Conservation (phyloP, 148 eudicot genomes). For the Chenopodium album region DNA sequence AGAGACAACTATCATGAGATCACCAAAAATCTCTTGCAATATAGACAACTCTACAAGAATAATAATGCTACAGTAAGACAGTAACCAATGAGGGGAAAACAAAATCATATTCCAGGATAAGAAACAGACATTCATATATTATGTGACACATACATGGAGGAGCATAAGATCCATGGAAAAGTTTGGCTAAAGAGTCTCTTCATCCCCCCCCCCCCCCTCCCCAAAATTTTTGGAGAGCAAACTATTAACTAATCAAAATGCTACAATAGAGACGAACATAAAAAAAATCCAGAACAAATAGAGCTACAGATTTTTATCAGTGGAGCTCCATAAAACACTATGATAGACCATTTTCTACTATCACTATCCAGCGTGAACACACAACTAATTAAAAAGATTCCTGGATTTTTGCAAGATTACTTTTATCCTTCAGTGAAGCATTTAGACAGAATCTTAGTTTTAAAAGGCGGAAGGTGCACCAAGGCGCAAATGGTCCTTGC, state of each 20-base stretch:
- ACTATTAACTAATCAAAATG: no score
- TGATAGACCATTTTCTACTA: neutral
- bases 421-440: neutral
- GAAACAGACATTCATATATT: neutral
- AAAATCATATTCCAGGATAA: neutral
- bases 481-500: no score
- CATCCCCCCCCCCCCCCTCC: neutral
- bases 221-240: neutral
- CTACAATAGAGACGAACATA: no score
- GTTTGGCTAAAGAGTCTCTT: neutral
- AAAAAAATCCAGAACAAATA: neutral
- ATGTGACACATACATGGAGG: neutral
- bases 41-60: neutral
- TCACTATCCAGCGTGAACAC: neutral
- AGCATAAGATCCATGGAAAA: neutral
- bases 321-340: neutral
- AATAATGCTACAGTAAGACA: neutral
- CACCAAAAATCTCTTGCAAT: neutral
- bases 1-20: constrained; percentile 9
- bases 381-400: neutral
- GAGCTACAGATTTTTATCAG: neutral
- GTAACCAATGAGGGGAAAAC: neutral
- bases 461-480: no score
- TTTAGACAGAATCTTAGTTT: neutral
- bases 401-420: neutral